These are phyloP conservation scores for Apiospora malaysiana DNA, from an alignment of 2,329 filamentous ascomycete genomes.

Conservation along the genomic window DNA sequence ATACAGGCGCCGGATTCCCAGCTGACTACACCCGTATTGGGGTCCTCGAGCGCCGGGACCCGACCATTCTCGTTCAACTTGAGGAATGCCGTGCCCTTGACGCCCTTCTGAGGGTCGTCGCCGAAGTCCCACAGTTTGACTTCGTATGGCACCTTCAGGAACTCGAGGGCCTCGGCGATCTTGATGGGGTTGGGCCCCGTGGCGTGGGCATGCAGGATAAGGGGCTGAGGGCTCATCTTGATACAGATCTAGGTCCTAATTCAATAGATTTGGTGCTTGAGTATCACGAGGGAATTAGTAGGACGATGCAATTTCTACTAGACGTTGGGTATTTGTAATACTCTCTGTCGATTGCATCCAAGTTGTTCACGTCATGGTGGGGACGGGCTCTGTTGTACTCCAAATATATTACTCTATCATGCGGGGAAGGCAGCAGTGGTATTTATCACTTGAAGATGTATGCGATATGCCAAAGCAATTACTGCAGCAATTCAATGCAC, in stretches of 20 bases:
- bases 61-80: conserved; percentile 52
- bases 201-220: conserved; percentile 47
- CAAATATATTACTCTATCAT: background rate
- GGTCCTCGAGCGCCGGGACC: conserved; percentile 44
- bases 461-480: background rate
- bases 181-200: conserved; percentile 51
- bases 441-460: background rate
- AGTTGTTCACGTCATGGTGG: conserved; percentile 11
- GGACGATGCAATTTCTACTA: background rate
- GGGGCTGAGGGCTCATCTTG: conserved; percentile 36
- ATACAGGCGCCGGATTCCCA: conserved; percentile 48
- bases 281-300: background rate
- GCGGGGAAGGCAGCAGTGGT: background rate
- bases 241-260: background rate
- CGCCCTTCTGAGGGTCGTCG: conserved; percentile 42
- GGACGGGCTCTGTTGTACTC: background rate
- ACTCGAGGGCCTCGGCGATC: conserved; percentile 47
- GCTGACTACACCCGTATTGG: conserved; percentile 43
- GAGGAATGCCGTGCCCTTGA: conserved; percentile 45
- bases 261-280: background rate
- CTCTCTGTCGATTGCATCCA: background rate
- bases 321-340: background rate
- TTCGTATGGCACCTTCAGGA: conserved; percentile 46
- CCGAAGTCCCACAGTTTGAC: conserved; percentile 49
- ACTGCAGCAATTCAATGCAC: background rate